phyloP scores from a whole-genome alignment of 805 yeast species.

The Pichia membranifaciens region DNA sequence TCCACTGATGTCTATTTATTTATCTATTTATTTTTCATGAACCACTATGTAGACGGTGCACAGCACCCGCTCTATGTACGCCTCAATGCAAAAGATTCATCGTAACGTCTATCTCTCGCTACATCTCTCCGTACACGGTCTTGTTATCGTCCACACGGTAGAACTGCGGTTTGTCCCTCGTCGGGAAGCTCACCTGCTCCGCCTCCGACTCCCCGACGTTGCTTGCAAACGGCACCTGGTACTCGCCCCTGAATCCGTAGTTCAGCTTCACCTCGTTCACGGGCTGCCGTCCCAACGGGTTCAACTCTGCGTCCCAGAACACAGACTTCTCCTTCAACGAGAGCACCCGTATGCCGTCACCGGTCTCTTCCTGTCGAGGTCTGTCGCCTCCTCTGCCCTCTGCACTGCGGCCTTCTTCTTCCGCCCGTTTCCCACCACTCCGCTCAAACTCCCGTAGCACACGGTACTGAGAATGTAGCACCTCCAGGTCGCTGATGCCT shows the following conservation, averaged over 20 bases:
- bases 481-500: conserved; percentile 17
- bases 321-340: conserved; percentile 34
- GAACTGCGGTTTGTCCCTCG: conserved; percentile 39
- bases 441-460: conserved; percentile 17
- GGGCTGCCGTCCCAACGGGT: conserved; percentile 42
- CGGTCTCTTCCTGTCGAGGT: conserved; percentile 19
- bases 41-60: neutral
- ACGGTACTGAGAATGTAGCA: conserved; percentile 13
- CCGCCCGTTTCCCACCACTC: neutral
- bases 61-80: neutral
- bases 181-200: conserved; percentile 24
- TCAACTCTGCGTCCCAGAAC: conserved; percentile 62
- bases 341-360: conserved; percentile 30
- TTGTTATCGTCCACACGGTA: conserved; percentile 32
- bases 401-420: no score
- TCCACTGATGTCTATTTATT: conserved; percentile 4
- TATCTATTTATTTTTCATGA: conserved; percentile 7
- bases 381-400: no score
- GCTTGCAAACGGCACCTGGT: neutral
- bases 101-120: neutral
- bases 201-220: neutral
- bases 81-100: conserved; percentile 2
- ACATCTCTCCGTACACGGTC: conserved; percentile 1
- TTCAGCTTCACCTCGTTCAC: conserved; percentile 32
- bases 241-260: neutral